Percentiles rank a stretch among this genome's conserved stretches.
Evolutionary conservation across 2,329 filamentous ascomycete species (phyloP).

Genomic region (Venturia aucupariae): DNA sequence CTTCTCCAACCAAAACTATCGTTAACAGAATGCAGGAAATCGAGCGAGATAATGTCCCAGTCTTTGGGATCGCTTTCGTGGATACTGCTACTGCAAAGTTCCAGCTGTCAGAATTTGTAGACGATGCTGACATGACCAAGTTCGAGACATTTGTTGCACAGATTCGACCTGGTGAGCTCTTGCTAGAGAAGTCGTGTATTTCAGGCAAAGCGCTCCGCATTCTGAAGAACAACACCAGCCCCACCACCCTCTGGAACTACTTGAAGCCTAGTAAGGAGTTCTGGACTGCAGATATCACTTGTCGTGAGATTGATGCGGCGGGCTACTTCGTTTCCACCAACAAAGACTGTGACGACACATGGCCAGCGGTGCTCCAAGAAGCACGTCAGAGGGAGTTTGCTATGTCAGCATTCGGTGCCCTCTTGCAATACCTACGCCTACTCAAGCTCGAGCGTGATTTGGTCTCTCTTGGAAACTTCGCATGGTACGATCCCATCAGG

Average conservation of each 20-base stretch:
- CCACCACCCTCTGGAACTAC: conserved; percentile 92
- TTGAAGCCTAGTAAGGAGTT: conserved; percentile 83
- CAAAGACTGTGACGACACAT: conserved; percentile 50
- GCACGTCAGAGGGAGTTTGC: conserved; percentile 68
- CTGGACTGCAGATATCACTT: conserved; percentile 74
- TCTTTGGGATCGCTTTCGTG: conserved; percentile 87
- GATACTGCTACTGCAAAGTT: conserved; percentile 96
- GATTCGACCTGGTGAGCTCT: conserved; percentile 74
- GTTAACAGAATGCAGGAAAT: conserved; percentile 25
- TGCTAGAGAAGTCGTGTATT: conserved; percentile 72
- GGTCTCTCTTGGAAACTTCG: conserved; percentile 83
- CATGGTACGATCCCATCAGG: conserved; percentile 84
- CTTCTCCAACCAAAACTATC: neutral
- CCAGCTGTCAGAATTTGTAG: conserved; percentile 81
- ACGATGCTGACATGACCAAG: conserved; percentile 88
- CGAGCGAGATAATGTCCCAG: conserved; percentile 61
- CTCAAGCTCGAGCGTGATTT: conserved; percentile 85
- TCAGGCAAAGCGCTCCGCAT: conserved; percentile 88
- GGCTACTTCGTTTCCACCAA: conserved; percentile 65
- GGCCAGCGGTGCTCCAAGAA: conserved; percentile 67
- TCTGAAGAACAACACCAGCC: conserved; percentile 87
- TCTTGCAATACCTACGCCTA: conserved; percentile 72
- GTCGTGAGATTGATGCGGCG: conserved; percentile 69
- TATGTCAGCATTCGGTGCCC: conserved; percentile 84
- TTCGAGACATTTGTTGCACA: conserved; percentile 97